phyloP scores from a whole-genome alignment of 2,329 filamentous ascomycete genomes.

The Zarea fungicola region DNA sequence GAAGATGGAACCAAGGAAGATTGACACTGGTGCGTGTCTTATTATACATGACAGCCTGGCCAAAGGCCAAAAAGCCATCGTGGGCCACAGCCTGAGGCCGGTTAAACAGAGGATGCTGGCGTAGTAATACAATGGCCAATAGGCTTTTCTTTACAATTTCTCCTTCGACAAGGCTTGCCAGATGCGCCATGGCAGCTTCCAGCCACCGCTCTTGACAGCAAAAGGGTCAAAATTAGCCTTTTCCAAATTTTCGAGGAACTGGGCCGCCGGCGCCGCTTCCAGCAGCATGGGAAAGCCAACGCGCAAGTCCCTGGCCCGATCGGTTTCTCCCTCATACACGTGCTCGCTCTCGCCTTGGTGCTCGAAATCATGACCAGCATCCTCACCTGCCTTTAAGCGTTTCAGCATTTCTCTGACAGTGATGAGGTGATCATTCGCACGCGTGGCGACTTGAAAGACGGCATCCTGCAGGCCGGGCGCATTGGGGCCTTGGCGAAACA shows the following conservation, averaged over 20 bases:
- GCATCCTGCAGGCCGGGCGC: conserved; percentile 82
- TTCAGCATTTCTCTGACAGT: conserved; percentile 89
- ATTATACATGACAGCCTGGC: too few species aligned
- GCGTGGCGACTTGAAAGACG: conserved; percentile 85
- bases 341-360: conserved; percentile 73
- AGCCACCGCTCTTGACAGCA: conserved; percentile 57
- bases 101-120: background rate
- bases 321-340: conserved; percentile 36
- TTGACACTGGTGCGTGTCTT: too few species aligned
- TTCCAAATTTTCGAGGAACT: conserved; percentile 76
- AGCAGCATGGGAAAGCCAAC: conserved; percentile 74
- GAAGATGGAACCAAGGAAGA: too few species aligned
- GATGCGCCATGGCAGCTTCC: conserved; percentile 79
- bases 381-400: conserved; percentile 67
- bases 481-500: conserved; percentile 73
- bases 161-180: conserved; percentile 49
- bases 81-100: too few species aligned
- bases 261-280: conserved; percentile 68
- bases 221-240: conserved; percentile 78
- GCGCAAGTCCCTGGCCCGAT: conserved; percentile 39
- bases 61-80: too few species aligned
- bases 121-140: background rate
- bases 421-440: conserved; percentile 92
- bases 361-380: conserved; percentile 82
- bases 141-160: conserved; percentile 33